These are phyloP conservation scores for Tricholoma hemisulphureum DNA, from an alignment of 768 basidiomycete species.

Conservation along the genomic window DNA sequence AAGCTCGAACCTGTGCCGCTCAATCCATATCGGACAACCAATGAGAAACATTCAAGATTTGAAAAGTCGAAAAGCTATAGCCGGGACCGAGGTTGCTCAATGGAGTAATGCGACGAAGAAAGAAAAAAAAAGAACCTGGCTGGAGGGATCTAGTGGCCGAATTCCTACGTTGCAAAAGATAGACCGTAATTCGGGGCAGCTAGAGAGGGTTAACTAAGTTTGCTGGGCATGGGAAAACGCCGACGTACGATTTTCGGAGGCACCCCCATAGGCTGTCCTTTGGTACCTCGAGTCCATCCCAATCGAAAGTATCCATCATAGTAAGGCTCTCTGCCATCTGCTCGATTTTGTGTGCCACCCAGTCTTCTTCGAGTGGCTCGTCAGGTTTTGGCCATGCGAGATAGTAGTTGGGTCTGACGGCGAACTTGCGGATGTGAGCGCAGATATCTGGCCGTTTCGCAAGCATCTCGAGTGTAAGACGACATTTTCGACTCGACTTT, in stretches of 20 bases:
- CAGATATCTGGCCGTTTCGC: constrained; percentile 34
- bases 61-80: constrained; percentile 41
- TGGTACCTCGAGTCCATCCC: constrained; percentile 52
- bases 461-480: constrained; percentile 37
- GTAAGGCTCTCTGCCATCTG: constrained; percentile 31
- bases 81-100: background rate
- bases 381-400: constrained; percentile 49
- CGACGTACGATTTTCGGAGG: constrained; percentile 37
- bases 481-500: constrained; percentile 42
- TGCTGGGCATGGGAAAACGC: background rate
- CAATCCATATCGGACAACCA: constrained; percentile 47
- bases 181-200: constrained; percentile 43
- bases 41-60: constrained; percentile 43
- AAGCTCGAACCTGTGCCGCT: constrained; percentile 31
- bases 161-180: constrained; percentile 46
- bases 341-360: constrained; percentile 39
- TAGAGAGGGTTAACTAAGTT: constrained; percentile 12
- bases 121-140: constrained; percentile 20
- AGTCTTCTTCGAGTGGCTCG: constrained; percentile 37
- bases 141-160: constrained; percentile 32
- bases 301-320: constrained; percentile 46
- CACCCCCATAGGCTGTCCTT: constrained; percentile 40
- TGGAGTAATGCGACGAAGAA: background rate
- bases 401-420: constrained; percentile 51
- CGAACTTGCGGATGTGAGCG: constrained; percentile 39